Evolutionary conservation across 768 basidiomycete species (phyloP), one percentile per base, ranked within the genome.

Genomic region (Termitomyces sp.): DNA sequence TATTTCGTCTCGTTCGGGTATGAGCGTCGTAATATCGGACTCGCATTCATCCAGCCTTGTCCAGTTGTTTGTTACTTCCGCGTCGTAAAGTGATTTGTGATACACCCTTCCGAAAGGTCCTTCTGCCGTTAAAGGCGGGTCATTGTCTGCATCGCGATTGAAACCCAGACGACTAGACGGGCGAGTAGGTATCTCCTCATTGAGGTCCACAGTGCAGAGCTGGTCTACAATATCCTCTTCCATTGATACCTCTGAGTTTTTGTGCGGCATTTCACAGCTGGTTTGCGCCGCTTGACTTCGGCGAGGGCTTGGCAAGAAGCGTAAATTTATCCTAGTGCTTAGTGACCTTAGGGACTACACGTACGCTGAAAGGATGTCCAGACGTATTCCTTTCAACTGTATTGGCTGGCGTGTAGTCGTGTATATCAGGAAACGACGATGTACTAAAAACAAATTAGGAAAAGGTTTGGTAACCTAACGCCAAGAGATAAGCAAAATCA

Each of bases 101-200:
- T 47, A 44, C 38, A 45, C 49, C 18, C 61, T 42, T 10, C 57
- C 38, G 9, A 54, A 30, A 32, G 30, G 42, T 35, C 56, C 49
- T 28, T 54, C 50, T 46, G 55, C 57, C 3, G 50, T 28, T 35
- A 56, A 56, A 30, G 48, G 54, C 53, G 62, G 28, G 45, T 55
- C 50, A 38, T 47, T 35, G 24, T 56, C 30, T 22, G 46, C 57
- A 33, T 33, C 33, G 53, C 64, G 58, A 65, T 75, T 76, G 61
- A 80, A 81, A 48, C 78, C 78, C 8, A 82, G 72, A 46, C 78
- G 79, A 61, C 78, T 84, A 30, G 72, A 70, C 51, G 81, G 79
- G 33, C 80, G 77, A 62, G 70, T 68, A 35, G 79, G 77, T n/a
- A 71, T 64, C 22, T 65, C 69, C 47, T 49, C 35, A 26, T 40